Percentiles rank a stretch among this genome's conserved stretches.
These are phyloP conservation scores for Cubamyces sp. DNA, from an alignment of 768 basidiomycete genomes.

Conservation along the genomic window DNA sequence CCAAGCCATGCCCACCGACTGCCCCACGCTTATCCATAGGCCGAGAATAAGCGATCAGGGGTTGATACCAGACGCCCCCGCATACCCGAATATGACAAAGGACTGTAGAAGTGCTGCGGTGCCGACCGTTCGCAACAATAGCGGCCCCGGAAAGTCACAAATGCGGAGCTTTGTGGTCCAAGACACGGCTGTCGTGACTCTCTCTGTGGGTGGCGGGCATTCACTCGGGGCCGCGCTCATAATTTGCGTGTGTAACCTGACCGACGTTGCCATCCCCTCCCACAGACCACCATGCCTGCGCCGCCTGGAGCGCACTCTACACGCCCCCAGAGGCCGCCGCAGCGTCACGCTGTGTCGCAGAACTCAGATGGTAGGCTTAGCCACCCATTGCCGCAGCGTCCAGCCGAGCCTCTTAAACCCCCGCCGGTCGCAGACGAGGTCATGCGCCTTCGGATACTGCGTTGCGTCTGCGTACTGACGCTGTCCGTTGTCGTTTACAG, in stretches of 20 bases:
- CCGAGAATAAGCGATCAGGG: background rate
- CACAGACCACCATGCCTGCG: background rate
- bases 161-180: background rate
- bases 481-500: background rate
- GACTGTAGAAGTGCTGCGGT: conserved; percentile 8
- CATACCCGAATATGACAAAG: conserved; percentile 17
- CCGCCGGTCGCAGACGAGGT: conserved; percentile 3
- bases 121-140: conserved; percentile 10
- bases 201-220: conserved; percentile 9
- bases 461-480: background rate
- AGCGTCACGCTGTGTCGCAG: background rate
- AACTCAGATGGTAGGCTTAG: background rate
- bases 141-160: background rate
- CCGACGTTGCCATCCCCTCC: background rate
- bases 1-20: background rate
- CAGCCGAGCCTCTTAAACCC: background rate
- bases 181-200: background rate
- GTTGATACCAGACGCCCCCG: background rate
- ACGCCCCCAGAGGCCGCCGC: background rate
- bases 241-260: too few relatives aligned
- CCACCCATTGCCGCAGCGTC: conserved; percentile 11
- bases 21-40: background rate
- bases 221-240: background rate
- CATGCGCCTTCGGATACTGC: background rate
- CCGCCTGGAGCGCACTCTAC: background rate